A percentile compares a stretch with the other conserved stretches of the same genome.
phyloP scores from a whole-genome alignment of 208 protist genomes.

The Leishmania braziliensis region DNA sequence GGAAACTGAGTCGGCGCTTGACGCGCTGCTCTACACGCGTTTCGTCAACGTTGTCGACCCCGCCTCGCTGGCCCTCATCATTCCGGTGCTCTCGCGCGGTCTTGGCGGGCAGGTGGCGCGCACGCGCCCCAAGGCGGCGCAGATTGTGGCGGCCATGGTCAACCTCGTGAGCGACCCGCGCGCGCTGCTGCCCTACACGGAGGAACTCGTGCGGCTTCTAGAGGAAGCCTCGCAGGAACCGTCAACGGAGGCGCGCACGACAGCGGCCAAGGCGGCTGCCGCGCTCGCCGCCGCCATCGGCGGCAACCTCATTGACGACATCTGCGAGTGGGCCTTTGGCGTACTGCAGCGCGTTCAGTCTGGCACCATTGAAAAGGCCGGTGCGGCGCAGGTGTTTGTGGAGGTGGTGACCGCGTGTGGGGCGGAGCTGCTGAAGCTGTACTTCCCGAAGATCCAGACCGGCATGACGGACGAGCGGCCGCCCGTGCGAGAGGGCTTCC shows the following conservation, averaged over 20 bases:
- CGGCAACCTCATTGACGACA: slow-evolving; percentile 60
- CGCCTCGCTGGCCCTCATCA: slow-evolving; percentile 92
- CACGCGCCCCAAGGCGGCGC: slow-evolving; percentile 89
- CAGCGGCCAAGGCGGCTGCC: slow-evolving; percentile 86
- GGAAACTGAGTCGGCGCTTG: slow-evolving; percentile 89
- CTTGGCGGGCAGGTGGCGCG: slow-evolving; percentile 69
- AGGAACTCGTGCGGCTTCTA: slow-evolving; percentile 83
- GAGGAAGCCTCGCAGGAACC: slow-evolving; percentile 90
- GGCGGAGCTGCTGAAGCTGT: slow-evolving; percentile 55
- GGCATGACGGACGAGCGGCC: slow-evolving; percentile 87
- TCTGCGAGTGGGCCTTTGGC: slow-evolving; percentile 85
- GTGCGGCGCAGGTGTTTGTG: slow-evolving; percentile 91
- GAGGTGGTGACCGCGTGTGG: slow-evolving; percentile 85
- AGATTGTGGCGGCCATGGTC: slow-evolving; percentile 92
- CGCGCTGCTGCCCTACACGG: slow-evolving; percentile 83
- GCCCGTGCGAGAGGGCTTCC: slow-evolving; percentile 89
- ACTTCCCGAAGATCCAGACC: slow-evolving; percentile 62
- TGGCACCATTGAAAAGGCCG: slow-evolving; percentile 86
- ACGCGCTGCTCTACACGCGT: slow-evolving; percentile 93
- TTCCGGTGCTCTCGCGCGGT: slow-evolving; percentile 88
- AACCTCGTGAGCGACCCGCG: slow-evolving; percentile 84
- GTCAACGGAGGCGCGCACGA: slow-evolving; percentile 79
- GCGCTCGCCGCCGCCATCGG: slow-evolving; percentile 75
- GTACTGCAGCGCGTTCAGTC: slow-evolving; percentile 69
- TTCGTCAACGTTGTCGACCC: slow-evolving; percentile 93